Base-by-base conservation (phyloP, 371 early-diverging fungal genomes). In the Rhizopus stolonifer region DNA sequence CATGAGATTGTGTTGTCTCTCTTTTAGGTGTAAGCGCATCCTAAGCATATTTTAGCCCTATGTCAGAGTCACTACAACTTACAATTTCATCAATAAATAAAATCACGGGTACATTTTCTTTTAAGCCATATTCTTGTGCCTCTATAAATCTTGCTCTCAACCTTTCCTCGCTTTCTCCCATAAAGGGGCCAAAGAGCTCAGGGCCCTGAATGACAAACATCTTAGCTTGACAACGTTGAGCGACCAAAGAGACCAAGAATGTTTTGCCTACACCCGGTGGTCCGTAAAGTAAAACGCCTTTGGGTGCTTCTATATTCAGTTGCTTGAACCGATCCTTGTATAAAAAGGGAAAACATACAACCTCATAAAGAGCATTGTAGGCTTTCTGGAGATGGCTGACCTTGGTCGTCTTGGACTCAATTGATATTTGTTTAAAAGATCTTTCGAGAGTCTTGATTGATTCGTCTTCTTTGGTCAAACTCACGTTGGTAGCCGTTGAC, bases 1-100 rank as follows among this genome's bases (percentile, higher is more conserved):
- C 95, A 39, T 89, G 88, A 3, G 85, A 82, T 38, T 85, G 87
- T n/a, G 67, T 70, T 65, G 78, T 85, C 19, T 87, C 86, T 49
- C 99, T 82, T 52, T 87, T 86, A 4, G 98, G 95, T 11, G 97
- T 90, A 26, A 99, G 65, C 3, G 97, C 89, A 79, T 99, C 99
- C 87, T 90, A 54, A 22, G 17, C 21, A 34, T 25, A 33, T 31
- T 14, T 33, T 10, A 3, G 9, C 8, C 10, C 23, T 19, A 40
- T 8, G 1, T 38, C 8, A 11, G 32, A 1, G 10, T n/a, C 24
- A 36, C 2, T 31, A 1, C 54, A 46, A 25, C 81, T 64, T 73
- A 87, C 97, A 34, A 99, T 87, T 70, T 99, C 99, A 74, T 99
- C 99, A 45, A 99, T 97, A 71, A 99, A 99, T 33, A 99, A 70